These are phyloP conservation scores for Echium plantagineum DNA, from an alignment of 257 asterid genomes.

Conservation along the genomic window DNA sequence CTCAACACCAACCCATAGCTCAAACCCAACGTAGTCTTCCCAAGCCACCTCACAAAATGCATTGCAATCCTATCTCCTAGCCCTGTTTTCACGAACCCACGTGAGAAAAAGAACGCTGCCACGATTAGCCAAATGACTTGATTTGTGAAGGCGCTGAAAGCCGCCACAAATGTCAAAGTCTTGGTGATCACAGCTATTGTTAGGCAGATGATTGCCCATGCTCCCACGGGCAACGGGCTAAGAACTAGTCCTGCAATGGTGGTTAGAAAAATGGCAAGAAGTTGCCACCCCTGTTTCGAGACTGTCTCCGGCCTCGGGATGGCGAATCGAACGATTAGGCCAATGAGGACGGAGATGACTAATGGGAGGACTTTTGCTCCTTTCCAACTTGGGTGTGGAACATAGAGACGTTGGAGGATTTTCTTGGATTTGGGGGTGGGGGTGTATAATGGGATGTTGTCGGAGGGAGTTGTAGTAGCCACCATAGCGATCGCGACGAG, in stretches of 20 bases:
- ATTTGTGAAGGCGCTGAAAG: background rate
- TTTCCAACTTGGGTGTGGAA: background rate
- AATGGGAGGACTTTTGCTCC: background rate
- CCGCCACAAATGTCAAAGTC: background rate
- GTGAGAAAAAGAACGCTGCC: background rate
- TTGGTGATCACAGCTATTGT: background rate
- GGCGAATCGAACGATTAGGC: background rate
- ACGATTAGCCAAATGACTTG: background rate
- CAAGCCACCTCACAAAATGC: background rate
- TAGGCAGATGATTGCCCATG: background rate
- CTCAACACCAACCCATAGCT: background rate
- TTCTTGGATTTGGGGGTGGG: background rate
- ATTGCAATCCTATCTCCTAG: background rate
- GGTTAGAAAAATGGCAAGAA: background rate
- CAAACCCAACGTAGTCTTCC: background rate
- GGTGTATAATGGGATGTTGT: background rate
- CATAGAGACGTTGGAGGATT: background rate
- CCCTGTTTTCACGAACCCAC: background rate
- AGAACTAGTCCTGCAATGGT: background rate
- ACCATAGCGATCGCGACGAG: too few species aligned
- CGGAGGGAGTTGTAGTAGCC: too few species aligned
- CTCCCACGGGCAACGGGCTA: background rate
- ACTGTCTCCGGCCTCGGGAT: background rate
- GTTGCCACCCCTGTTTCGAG: background rate
- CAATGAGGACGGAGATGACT: background rate